Conservation (phyloP, 768 basidiomycete species). For the Tricholoma bakamatsutake region DNA sequence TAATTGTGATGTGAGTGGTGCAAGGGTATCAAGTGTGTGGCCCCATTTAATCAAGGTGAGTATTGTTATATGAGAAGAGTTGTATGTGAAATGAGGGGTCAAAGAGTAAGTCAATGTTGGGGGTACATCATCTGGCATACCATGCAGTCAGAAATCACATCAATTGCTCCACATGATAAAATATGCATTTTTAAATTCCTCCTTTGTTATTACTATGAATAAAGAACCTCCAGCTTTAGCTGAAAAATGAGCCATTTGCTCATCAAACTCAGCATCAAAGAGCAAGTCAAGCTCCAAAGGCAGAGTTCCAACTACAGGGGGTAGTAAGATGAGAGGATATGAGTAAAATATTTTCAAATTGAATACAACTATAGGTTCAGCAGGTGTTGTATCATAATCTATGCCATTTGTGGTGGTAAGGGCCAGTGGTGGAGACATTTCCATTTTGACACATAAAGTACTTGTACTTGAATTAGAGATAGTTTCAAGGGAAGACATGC, state of each 20-base stretch:
- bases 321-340: conserved; percentile 68
- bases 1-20: conserved; percentile 77
- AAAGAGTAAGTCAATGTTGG: conserved; percentile 61
- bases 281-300: conserved; percentile 58
- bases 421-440: conserved; percentile 2
- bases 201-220: conserved; percentile 76
- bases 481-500: too few species aligned
- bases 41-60: conserved; percentile 94
- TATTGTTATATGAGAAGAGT: conserved; percentile 73
- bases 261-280: conserved; percentile 71
- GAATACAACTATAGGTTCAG: conserved; percentile 37
- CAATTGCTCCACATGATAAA: not conserved
- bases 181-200: conserved; percentile 63
- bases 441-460: not conserved
- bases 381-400: conserved; percentile 18
- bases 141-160: not conserved
- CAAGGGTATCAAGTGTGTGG: conserved; percentile 72
- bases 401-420: conserved; percentile 21
- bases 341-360: conserved; percentile 64
- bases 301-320: conserved; percentile 68
- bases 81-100: conserved; percentile 71
- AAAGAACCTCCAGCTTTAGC: conserved; percentile 69
- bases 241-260: conserved; percentile 70
- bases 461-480: too few species aligned
- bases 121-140: conserved; percentile 45